These are phyloP conservation scores for Eimeria sp. DNA, from an alignment of 169 alveolate species.

Conservation along the genomic window DNA sequence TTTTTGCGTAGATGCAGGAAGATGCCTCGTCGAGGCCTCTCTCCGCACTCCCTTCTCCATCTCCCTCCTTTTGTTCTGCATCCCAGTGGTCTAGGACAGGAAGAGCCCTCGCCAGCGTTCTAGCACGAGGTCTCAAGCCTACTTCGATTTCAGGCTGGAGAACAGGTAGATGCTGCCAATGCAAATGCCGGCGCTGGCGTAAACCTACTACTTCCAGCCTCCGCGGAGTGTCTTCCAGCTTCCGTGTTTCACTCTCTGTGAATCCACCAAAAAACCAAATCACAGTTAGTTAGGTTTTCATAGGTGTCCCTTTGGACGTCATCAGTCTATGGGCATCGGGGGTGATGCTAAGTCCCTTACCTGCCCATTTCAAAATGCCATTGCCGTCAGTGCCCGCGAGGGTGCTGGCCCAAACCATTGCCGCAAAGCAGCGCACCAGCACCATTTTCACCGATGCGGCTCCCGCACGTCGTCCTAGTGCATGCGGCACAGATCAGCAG, in stretches of 20 bases:
- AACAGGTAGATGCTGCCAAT: background rate
- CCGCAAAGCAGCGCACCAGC: slow-evolving; percentile 72
- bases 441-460: slow-evolving; percentile 18
- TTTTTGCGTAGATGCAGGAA: slow-evolving; percentile 35
- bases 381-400: slow-evolving; percentile 52
- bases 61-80: background rate
- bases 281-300: background rate
- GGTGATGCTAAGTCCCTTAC: background rate
- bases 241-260: background rate
- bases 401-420: slow-evolving; percentile 64
- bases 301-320: background rate
- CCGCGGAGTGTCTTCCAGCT: background rate
- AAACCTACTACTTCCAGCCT: background rate
- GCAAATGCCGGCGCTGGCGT: background rate
- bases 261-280: background rate
- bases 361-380: slow-evolving; percentile 5
- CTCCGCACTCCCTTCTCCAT: background rate
- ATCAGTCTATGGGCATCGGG: background rate
- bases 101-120: background rate
- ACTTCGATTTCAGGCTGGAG: background rate
- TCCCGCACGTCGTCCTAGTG: slow-evolving; percentile 58
- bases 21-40: slow-evolving; percentile 38
- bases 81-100: slow-evolving; percentile 41
- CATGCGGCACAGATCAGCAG: slow-evolving; percentile 58
- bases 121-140: background rate